Evolutionary conservation across 306 rosid species (phyloP).

Genomic region (Gleditsia sinensis): DNA sequence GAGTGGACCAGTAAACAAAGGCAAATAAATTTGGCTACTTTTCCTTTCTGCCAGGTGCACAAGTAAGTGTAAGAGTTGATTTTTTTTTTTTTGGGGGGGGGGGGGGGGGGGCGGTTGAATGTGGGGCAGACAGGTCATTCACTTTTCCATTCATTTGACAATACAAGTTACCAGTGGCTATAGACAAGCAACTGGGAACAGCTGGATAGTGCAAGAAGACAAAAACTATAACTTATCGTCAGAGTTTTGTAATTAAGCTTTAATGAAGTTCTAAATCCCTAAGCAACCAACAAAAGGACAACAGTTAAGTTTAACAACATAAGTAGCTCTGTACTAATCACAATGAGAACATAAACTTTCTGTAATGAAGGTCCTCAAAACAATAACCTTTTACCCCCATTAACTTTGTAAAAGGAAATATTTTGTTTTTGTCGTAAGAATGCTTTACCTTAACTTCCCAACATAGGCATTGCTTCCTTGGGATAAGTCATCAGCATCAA

Average conservation of each 20-base stretch:
- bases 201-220: no score
- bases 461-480: constrained; percentile 97
- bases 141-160: no score
- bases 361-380: not conserved
- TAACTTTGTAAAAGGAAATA: not conserved
- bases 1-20: not conserved
- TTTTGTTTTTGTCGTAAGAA: constrained; percentile 32
- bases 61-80: no score
- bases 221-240: not conserved
- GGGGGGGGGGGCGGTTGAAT: no score
- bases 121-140: no score
- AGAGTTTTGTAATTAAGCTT: not conserved
- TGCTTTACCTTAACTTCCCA: constrained; percentile 84
- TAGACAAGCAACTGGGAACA: no score
- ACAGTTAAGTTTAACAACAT: not conserved
- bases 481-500: constrained; percentile 83
- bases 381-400: not conserved
- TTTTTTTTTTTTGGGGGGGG: no score
- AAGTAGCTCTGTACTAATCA: constrained; percentile 1
- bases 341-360: not conserved
- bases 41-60: no score
- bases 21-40: no score
- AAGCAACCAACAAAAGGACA: not conserved
- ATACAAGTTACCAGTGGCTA: no score
- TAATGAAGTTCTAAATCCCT: not conserved